These are phyloP conservation scores for Peniophora sp. DNA, from an alignment of 1,284 basidiomycete genomes.

Conservation along the genomic window DNA sequence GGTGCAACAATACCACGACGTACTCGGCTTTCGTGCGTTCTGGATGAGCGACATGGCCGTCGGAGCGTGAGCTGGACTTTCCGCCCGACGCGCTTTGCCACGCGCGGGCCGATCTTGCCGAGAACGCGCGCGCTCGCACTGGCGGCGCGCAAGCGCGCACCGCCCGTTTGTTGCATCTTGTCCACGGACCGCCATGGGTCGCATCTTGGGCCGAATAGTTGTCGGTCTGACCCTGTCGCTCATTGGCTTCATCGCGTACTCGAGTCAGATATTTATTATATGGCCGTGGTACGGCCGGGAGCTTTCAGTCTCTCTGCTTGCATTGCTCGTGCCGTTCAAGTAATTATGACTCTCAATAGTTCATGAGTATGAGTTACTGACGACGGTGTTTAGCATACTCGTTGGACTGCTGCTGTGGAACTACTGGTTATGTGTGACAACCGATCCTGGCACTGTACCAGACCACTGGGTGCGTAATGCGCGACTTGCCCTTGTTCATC, in stretches of 20 bases:
- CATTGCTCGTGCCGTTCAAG: constrained; percentile 85
- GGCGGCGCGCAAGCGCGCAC: background rate
- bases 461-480: constrained; percentile 59
- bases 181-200: constrained; percentile 26
- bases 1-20: background rate
- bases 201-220: constrained; percentile 50
- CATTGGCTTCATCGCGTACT: constrained; percentile 85
- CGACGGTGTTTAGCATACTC: constrained; percentile 50
- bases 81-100: background rate
- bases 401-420: constrained; percentile 80
- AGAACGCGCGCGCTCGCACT: background rate
- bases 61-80: background rate
- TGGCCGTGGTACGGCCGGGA: constrained; percentile 85
- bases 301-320: constrained; percentile 64
- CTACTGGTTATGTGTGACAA: constrained; percentile 75
- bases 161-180: background rate
- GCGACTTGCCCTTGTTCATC: background rate
- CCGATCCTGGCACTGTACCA: constrained; percentile 83
- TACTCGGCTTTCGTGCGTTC: background rate
- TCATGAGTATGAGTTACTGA: constrained; percentile 4
- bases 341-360: constrained; percentile 22
- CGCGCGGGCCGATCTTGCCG: background rate
- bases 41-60: background rate
- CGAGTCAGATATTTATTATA: constrained; percentile 83
- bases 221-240: constrained; percentile 68